Percentiles rank a stretch among this genome's conserved stretches.
Conservation (phyloP, 2,329 filamentous ascomycete genomes). For the Beauveria sp. region DNA sequence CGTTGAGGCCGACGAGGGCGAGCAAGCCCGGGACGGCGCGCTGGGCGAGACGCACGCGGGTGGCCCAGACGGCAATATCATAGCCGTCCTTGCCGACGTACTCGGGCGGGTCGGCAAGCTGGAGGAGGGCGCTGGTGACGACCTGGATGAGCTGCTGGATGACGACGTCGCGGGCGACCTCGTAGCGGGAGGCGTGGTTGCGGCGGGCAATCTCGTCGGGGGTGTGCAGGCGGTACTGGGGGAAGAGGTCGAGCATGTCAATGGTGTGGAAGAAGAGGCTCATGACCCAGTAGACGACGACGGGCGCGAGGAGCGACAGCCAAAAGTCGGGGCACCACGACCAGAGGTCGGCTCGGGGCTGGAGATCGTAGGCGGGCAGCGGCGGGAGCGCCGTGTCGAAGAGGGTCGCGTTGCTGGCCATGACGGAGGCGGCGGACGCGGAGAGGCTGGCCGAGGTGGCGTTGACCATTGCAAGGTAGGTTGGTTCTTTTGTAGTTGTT, state of each 20-base stretch:
- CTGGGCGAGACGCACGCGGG: conserved; percentile 70
- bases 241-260: conserved; percentile 77
- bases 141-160: conserved; percentile 90
- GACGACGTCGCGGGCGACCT: conserved; percentile 85
- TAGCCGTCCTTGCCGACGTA: conserved; percentile 73
- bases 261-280: conserved; percentile 83
- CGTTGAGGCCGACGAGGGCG: conserved; percentile 67
- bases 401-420: conserved; percentile 48
- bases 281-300: conserved; percentile 80
- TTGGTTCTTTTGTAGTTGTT: background rate
- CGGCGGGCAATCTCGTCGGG: conserved; percentile 82
- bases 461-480: conserved; percentile 30
- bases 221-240: conserved; percentile 89
- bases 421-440: conserved; percentile 23
- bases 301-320: conserved; percentile 66
- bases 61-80: conserved; percentile 85
- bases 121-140: conserved; percentile 57
- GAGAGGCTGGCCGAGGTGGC: conserved; percentile 23
- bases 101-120: conserved; percentile 65
- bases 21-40: conserved; percentile 67
- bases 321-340: conserved; percentile 75
- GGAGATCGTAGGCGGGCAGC: conserved; percentile 72
- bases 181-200: conserved; percentile 77
- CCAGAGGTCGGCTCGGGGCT: conserved; percentile 62
- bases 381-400: conserved; percentile 62